phyloP scores from a whole-genome alignment of 2,329 filamentous ascomycete species.

The Rachicladosporium sp. region DNA sequence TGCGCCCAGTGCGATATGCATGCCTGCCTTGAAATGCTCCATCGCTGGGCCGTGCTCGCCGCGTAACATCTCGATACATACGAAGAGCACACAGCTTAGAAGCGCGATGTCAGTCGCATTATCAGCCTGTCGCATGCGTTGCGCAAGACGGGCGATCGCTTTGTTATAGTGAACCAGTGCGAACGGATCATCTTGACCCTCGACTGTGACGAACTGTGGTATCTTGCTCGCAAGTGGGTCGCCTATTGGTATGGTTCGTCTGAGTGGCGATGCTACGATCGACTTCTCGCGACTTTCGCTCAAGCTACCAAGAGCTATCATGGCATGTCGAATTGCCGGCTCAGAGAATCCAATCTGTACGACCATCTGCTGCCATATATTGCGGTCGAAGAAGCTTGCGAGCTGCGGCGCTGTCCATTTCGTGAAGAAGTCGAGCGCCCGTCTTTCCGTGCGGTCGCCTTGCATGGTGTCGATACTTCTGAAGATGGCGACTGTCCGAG shows the following conservation, averaged over 20 bases:
- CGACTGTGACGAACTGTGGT: background rate
- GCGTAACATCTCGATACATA: slow-evolving; percentile 16
- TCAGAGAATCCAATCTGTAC: slow-evolving; percentile 13
- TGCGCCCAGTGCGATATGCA: slow-evolving; percentile 9
- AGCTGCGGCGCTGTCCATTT: slow-evolving; percentile 11
- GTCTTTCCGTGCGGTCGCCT: slow-evolving; percentile 56
- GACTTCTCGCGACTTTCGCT: slow-evolving; percentile 10
- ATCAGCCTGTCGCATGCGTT: slow-evolving; percentile 3
- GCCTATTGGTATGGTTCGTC: slow-evolving; percentile 4
- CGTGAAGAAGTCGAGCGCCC: slow-evolving; percentile 16
- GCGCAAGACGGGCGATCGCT: slow-evolving; percentile 10
- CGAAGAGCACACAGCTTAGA: slow-evolving; percentile 18
- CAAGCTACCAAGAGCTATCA: slow-evolving; percentile 13
- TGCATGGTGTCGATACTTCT: slow-evolving; percentile 57
- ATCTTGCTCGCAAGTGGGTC: background rate
- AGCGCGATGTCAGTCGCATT: slow-evolving; percentile 11
- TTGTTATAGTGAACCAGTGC: slow-evolving; percentile 15
- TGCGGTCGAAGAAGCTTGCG: slow-evolving; percentile 13
- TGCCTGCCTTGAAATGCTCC: slow-evolving; percentile 13
- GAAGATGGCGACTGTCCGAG: background rate
- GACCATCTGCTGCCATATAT: slow-evolving; percentile 16
- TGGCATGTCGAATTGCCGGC: slow-evolving; percentile 16
- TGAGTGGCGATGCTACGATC: background rate
- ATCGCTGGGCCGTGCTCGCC: slow-evolving; percentile 13
- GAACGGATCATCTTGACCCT: slow-evolving; percentile 9